Conservation (phyloP, 1,139 yeast genomes). For the Lodderomyces elongisporus region DNA sequence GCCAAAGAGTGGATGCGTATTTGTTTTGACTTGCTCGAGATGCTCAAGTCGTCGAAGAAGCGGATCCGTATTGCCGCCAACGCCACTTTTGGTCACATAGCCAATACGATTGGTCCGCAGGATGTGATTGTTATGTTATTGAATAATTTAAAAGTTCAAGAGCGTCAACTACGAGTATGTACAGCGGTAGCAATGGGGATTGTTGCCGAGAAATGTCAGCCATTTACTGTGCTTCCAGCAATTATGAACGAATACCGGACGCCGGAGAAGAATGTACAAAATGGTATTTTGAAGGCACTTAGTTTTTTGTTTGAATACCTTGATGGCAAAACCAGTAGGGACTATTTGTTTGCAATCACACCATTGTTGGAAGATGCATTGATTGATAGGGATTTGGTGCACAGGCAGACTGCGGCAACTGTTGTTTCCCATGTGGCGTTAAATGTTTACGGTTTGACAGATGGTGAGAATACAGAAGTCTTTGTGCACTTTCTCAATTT, state of each 20-base stretch:
- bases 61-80: slow-evolving; percentile 82
- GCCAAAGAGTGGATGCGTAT: slow-evolving; percentile 98
- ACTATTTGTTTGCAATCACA: slow-evolving; percentile 75
- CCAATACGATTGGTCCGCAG: slow-evolving; percentile 93
- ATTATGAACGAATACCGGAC: slow-evolving; percentile 92
- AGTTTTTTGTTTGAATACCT: slow-evolving; percentile 93
- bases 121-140: slow-evolving; percentile 84
- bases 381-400: slow-evolving; percentile 87
- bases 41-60: slow-evolving; percentile 80
- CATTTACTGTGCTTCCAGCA: slow-evolving; percentile 94
- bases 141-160: slow-evolving; percentile 85
- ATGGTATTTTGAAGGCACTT: slow-evolving; percentile 89
- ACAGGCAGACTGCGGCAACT: slow-evolving; percentile 92
- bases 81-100: slow-evolving; percentile 85
- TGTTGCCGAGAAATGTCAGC: slow-evolving; percentile 90
- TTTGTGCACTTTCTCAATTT: slow-evolving; percentile 68
- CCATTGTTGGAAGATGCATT: slow-evolving; percentile 88
- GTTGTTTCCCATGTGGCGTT: slow-evolving; percentile 80
- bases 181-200: slow-evolving; percentile 98
- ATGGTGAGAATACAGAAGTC: slow-evolving; percentile 63
- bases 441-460: slow-evolving; percentile 70
- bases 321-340: slow-evolving; percentile 68
- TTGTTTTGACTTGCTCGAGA: slow-evolving; percentile 84
- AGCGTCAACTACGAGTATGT: slow-evolving; percentile 92
- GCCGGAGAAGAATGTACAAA: slow-evolving; percentile 91